These are phyloP conservation scores for Chaetomidium leptoderma DNA, from an alignment of 495 filamentous ascomycete genomes.

Conservation along the genomic window DNA sequence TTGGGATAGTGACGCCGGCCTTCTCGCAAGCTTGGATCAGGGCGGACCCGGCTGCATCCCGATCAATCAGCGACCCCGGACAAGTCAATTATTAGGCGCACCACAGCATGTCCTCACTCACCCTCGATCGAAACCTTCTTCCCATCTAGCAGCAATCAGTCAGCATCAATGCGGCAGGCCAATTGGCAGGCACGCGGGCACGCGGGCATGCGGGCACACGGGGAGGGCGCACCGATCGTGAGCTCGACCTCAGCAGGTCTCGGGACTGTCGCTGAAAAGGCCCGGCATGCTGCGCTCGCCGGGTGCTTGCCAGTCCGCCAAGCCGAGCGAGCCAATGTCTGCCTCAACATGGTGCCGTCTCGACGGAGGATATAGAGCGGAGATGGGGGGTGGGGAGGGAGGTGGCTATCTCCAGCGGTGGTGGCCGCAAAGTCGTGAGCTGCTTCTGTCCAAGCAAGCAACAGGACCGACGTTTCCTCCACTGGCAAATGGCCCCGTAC, in stretches of 20 bases:
- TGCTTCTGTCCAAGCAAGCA: conserved; percentile 10
- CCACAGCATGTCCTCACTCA: conserved; percentile 44
- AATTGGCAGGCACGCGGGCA: conserved; percentile 18
- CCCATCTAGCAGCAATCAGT: conserved; percentile 63
- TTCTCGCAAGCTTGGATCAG: conserved; percentile 99
- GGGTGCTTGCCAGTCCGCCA: conserved; percentile 69
- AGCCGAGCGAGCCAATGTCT: conserved; percentile 80
- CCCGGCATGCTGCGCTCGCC: conserved; percentile 58
- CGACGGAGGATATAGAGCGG: conserved; percentile 38
- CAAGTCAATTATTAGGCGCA: conserved; percentile 30
- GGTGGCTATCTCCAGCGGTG: conserved; percentile 17
- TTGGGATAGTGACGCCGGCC: conserved; percentile 84
- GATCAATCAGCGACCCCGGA: conserved; percentile 19
- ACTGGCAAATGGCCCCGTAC: too few relatives aligned
- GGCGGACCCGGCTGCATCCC: conserved; percentile 74
- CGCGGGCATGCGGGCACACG: too few relatives aligned
- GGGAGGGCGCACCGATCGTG: conserved; percentile 68
- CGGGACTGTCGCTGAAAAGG: conserved; percentile 68
- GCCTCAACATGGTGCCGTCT: conserved; percentile 76
- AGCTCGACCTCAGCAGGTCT: conserved; percentile 87
- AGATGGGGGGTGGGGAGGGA: conserved; percentile 11
- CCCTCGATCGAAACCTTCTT: conserved; percentile 95
- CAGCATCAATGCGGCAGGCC: conserved; percentile 23
- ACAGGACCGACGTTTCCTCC: conserved; percentile 2
- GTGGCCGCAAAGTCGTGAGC: conserved; percentile 14